Percentiles rank a stretch among this genome's conserved stretches.
These are phyloP conservation scores for Apiospora koreana DNA, from an alignment of 2,329 filamentous ascomycete genomes.

Conservation along the genomic window DNA sequence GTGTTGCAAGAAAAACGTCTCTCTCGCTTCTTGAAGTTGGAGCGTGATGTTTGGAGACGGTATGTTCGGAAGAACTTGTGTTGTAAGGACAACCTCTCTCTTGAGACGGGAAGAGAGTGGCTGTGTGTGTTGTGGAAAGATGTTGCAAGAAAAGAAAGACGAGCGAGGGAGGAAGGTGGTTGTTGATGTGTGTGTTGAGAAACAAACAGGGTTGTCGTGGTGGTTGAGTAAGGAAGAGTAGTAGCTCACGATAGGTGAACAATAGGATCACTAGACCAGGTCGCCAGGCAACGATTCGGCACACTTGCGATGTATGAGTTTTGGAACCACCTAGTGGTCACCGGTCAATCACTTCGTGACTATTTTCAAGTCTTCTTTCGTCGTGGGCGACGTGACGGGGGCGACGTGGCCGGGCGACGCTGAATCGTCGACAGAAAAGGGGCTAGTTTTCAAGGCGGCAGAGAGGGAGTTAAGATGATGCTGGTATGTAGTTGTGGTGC, in stretches of 20 bases:
- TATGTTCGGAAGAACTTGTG: too few relatives aligned
- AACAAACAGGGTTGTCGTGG: not conserved
- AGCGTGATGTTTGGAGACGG: too few relatives aligned
- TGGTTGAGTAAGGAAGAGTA: not conserved
- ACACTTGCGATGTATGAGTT: not conserved
- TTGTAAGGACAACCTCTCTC: too few relatives aligned
- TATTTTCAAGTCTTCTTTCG: not conserved
- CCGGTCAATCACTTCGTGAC: not conserved
- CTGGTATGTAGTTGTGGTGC: not conserved
- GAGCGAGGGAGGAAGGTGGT: not conserved
- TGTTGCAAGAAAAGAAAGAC: too few relatives aligned
- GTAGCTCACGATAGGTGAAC: not conserved
- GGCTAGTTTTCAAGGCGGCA: not conserved
- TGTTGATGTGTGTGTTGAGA: not conserved
- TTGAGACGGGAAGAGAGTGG: too few relatives aligned
- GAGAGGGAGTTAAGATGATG: not conserved
- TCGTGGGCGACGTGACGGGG: not conserved
- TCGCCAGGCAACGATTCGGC: not conserved
- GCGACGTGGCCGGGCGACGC: not conserved
- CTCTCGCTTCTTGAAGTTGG: too few relatives aligned
- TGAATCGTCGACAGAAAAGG: not conserved
- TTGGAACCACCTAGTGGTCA: not conserved
- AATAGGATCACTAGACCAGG: not conserved
- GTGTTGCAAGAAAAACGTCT: too few relatives aligned
- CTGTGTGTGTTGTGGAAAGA: too few relatives aligned